Evolutionary conservation across 192 early-diverging fungal genomes (phyloP).

Genomic region (Phlyctochytrium bullatum): DNA sequence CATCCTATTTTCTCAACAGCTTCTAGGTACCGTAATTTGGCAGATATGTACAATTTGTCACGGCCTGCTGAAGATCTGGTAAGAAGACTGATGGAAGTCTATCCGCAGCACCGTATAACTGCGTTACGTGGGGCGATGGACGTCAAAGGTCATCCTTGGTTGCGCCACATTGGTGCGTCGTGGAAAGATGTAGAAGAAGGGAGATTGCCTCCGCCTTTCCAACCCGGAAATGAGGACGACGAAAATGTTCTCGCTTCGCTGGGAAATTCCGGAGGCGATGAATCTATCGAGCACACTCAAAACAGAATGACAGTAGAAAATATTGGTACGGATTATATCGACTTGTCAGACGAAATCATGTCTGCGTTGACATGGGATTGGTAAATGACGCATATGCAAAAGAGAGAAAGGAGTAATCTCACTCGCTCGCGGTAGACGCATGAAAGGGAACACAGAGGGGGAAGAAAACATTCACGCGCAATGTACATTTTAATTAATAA

Average conservation of each 20-base stretch:
- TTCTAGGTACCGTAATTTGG: slow-evolving; percentile 19
- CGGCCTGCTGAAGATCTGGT: slow-evolving; percentile 23
- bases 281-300: not conserved
- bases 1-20: not conserved
- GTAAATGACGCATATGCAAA: too few species aligned
- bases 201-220: slow-evolving; percentile 14
- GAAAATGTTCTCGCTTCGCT: not conserved
- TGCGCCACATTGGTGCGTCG: slow-evolving; percentile 10
- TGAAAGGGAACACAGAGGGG: too few species aligned
- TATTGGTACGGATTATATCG: not conserved
- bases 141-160: slow-evolving; percentile 24
- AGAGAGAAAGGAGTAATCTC: too few species aligned
- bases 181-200: slow-evolving; percentile 28
- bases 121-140: slow-evolving; percentile 6
- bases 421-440: too few species aligned
- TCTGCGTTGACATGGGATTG: too few species aligned
- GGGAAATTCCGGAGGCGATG: not conserved
- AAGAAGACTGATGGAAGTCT: slow-evolving; percentile 19
- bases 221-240: slow-evolving; percentile 14
- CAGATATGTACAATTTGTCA: slow-evolving; percentile 23
- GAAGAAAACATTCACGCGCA: too few species aligned
- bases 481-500: too few species aligned
- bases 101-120: slow-evolving; percentile 14
- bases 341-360: too few species aligned
- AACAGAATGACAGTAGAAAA: not conserved